Evolutionary conservation across 192 early-diverging fungal genomes (phyloP).

Genomic region (Phlyctochytrium arcticum): DNA sequence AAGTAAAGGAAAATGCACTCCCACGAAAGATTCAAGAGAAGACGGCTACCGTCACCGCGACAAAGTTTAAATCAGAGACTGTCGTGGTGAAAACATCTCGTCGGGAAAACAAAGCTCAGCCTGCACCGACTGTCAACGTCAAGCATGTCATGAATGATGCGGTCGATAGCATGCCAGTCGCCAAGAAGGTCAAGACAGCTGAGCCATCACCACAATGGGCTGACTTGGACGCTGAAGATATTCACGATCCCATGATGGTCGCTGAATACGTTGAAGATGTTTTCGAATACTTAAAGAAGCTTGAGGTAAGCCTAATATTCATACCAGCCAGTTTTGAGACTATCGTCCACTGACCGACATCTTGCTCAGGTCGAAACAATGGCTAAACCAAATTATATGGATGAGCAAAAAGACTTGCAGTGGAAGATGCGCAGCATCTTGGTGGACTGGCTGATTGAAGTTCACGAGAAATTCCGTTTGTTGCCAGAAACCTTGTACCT

Average conservation of each 20-base stretch:
- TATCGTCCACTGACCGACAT: background rate
- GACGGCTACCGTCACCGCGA: background rate
- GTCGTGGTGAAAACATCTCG: background rate
- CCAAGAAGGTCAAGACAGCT: constrained; percentile 20
- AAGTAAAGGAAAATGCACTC: background rate
- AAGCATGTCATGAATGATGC: constrained; percentile 16
- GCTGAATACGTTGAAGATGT: constrained; percentile 94
- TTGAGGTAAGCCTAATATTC: constrained; percentile 51
- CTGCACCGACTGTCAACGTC: background rate
- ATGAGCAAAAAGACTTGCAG: constrained; percentile 74
- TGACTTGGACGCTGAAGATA: constrained; percentile 76
- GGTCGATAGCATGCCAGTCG: background rate
- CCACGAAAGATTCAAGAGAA: background rate
- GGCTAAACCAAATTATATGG: constrained; percentile 81
- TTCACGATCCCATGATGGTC: constrained; percentile 85
- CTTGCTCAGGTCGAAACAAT: constrained; percentile 38
- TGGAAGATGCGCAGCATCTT: constrained; percentile 93
- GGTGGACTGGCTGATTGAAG: constrained; percentile 94
- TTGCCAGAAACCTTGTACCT: constrained; percentile 93
- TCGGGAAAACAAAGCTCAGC: constrained; percentile 8
- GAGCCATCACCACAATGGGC: constrained; percentile 29
- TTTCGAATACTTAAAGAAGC: constrained; percentile 74
- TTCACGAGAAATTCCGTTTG: constrained; percentile 85
- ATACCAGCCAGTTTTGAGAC: constrained; percentile 4
- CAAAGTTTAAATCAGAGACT: background rate